Evolutionary conservation across 2,329 filamentous ascomycete genomes (phyloP).

Genomic region (Pseudocercospora vitis): DNA sequence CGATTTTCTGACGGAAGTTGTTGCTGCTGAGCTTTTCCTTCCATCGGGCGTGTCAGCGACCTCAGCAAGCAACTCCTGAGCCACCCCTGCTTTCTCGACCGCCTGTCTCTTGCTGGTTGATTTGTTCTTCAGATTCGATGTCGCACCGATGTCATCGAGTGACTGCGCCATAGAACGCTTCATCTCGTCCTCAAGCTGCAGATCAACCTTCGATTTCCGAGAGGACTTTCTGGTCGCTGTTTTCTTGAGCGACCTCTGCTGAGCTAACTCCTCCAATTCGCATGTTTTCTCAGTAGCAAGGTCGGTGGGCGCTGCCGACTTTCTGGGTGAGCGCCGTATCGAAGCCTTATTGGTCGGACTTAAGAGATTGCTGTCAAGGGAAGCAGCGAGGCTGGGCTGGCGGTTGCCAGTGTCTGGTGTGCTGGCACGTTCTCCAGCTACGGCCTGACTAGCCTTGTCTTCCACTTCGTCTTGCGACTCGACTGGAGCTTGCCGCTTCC

Average conservation of each 20-base stretch:
- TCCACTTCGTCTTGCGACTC: slow-evolving; percentile 3
- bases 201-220: neutral
- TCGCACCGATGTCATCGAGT: slow-evolving; percentile 1
- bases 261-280: neutral
- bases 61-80: neutral
- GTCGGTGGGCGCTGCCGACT: neutral
- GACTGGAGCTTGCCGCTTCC: slow-evolving; percentile 14
- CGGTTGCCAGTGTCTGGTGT: neutral
- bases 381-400: neutral
- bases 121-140: slow-evolving; percentile 6
- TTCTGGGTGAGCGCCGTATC: slow-evolving; percentile 2
- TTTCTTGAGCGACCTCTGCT: slow-evolving; percentile 5
- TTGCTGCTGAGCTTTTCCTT: slow-evolving; percentile 9
- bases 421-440: neutral
- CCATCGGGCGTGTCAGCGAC: neutral
- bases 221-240: slow-evolving; percentile 1
- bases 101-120: neutral
- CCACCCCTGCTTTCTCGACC: neutral
- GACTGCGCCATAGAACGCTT: neutral
- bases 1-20: slow-evolving; percentile 29
- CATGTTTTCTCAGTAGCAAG: neutral
- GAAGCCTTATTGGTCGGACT: slow-evolving; percentile 10
- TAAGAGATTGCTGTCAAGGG: slow-evolving; percentile 15
- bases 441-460: neutral
- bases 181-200: slow-evolving; percentile 6